Percentiles rank a stretch among this genome's conserved stretches.
Evolutionary conservation across 2,329 filamentous ascomycete genomes (phyloP).

Genomic region (Aspergillus latus): DNA sequence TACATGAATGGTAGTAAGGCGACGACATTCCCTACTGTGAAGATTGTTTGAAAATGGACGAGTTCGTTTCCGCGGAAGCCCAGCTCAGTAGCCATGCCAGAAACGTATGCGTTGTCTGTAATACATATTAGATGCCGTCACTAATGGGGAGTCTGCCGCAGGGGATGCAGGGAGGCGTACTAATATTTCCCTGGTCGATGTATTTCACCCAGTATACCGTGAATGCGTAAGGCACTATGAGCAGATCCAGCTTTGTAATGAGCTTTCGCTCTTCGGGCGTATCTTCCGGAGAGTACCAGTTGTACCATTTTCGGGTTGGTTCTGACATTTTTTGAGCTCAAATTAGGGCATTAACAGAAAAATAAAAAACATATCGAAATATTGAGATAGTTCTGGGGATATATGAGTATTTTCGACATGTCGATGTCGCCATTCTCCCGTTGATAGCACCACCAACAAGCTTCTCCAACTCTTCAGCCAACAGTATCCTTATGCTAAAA

Average conservation of each 20-base stretch:
- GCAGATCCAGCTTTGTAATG: background rate
- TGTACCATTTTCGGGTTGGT: conserved; percentile 1
- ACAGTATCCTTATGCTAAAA: background rate
- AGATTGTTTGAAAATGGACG: conserved; percentile 41
- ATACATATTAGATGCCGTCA: background rate
- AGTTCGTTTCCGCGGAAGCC: conserved; percentile 38
- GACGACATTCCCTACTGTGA: conserved; percentile 50
- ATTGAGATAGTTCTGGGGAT: background rate
- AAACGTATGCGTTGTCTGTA: conserved; percentile 41
- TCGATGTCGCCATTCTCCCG: conserved; percentile 1
- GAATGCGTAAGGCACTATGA: conserved; percentile 7
- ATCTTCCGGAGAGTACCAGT: conserved; percentile 1
- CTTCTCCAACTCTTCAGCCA: conserved; percentile 1
- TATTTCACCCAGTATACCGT: conserved; percentile 6
- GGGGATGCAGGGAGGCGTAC: background rate
- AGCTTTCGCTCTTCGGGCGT: background rate
- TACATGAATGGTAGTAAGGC: conserved; percentile 47
- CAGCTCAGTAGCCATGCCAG: conserved; percentile 40
- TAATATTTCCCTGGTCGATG: conserved; percentile 5
- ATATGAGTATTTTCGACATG: background rate
- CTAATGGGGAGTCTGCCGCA: too few species aligned
- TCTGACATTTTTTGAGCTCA: background rate
- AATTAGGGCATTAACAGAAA: background rate
- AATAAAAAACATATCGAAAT: background rate
- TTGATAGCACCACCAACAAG: background rate